phyloP scores from a whole-genome alignment of 2,329 filamentous ascomycete genomes.

The Fusarium papillatum region DNA sequence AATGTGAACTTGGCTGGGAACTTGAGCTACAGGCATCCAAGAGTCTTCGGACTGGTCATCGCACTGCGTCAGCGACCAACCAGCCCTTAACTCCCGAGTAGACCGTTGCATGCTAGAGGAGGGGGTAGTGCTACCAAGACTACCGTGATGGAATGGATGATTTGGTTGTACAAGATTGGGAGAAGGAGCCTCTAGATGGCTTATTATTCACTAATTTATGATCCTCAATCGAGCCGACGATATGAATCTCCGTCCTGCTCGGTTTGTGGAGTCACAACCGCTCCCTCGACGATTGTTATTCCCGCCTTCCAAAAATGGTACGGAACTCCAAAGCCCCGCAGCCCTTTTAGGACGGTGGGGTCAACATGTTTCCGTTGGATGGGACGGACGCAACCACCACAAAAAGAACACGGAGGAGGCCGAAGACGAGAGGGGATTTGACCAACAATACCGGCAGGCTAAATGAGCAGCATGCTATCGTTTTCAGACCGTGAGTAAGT shows the following conservation, averaged over 20 bases:
- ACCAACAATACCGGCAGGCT: neutral
- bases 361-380: neutral
- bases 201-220: neutral
- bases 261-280: neutral
- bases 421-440: neutral
- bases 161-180: neutral
- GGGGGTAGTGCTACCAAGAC: neutral
- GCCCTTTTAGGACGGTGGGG: neutral
- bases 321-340: neutral
- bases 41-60: neutral
- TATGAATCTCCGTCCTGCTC: neutral
- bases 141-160: neutral
- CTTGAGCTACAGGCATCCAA: neutral
- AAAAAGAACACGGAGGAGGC: neutral
- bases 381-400: neutral
- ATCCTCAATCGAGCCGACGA: neutral
- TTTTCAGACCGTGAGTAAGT: slow-evolving; percentile 12
- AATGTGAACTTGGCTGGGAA: neutral
- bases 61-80: neutral
- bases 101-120: neutral
- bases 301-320: neutral
- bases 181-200: neutral
- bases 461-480: neutral
- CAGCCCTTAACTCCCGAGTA: neutral
- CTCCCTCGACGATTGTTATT: neutral